Evolutionary conservation across 78 protist genomes (phyloP).

Genomic region (Paratrimastix pyriformis): DNA sequence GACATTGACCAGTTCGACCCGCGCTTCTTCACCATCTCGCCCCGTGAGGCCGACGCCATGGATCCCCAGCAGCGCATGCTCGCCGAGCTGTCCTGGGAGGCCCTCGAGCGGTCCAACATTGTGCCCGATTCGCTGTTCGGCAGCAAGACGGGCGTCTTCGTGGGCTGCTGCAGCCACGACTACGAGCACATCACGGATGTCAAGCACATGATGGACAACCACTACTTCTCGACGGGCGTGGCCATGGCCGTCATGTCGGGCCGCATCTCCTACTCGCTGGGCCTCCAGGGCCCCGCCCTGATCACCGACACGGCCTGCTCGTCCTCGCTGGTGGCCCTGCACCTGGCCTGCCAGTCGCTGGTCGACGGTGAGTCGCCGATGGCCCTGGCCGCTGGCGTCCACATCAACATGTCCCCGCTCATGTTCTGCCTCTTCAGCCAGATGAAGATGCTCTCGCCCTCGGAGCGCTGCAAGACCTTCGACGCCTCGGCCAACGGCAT

Average conservation of each 20-base stretch:
- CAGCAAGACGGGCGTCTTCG: background rate
- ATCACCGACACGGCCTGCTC: background rate
- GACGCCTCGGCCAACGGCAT: background rate
- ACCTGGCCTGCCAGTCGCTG: no score
- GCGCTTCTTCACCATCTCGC: background rate
- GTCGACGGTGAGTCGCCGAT: no score
- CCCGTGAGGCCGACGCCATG: slow-evolving; percentile 11
- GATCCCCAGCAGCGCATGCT: slow-evolving; percentile 16
- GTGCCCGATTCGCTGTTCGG: background rate
- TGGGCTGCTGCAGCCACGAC: background rate
- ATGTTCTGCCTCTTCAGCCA: background rate
- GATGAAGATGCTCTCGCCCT: background rate
- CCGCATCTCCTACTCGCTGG: background rate
- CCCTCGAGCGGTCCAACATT: background rate
- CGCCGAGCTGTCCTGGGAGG: background rate
- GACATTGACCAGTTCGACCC: slow-evolving; percentile 16
- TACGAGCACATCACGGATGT: no score
- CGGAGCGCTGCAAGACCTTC: background rate
- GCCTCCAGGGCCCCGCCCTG: background rate
- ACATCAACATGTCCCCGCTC: background rate
- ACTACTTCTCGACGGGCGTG: no score
- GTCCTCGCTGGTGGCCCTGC: slow-evolving; percentile 1
- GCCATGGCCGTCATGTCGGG: no score
- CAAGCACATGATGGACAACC: no score
- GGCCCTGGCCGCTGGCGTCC: background rate